Percentiles rank a stretch among this genome's conserved stretches.
These are phyloP conservation scores for Botrytis paeoniae DNA, from an alignment of 2,329 filamentous ascomycete species.

Conservation along the genomic window DNA sequence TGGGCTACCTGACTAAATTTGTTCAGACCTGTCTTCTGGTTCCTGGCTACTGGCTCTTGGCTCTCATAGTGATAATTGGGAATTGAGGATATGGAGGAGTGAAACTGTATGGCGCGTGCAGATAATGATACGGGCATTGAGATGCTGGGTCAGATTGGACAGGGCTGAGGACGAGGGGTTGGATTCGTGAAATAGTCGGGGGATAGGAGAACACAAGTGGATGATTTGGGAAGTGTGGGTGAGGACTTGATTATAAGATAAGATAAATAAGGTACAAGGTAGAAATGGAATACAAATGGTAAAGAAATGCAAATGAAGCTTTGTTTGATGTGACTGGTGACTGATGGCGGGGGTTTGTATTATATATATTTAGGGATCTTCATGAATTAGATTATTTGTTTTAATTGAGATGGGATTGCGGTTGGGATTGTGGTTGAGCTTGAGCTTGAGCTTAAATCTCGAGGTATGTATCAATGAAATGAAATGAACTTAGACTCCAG, in stretches of 20 bases:
- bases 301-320: neutral
- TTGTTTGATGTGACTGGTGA: neutral
- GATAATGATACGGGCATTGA: neutral
- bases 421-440: too few species aligned
- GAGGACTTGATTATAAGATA: slow-evolving; percentile 8
- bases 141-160: neutral
- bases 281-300: slow-evolving; percentile 12
- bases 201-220: too few species aligned
- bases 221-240: neutral
- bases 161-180: neutral
- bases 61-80: neutral
- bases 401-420: too few species aligned
- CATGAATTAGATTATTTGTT: too few species aligned
- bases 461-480: too few species aligned
- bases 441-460: too few species aligned
- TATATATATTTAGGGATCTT: too few species aligned
- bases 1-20: neutral
- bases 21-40: neutral
- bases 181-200: neutral
- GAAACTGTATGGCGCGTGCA: neutral
- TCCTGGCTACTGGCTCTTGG: neutral
- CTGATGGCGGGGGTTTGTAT: too few species aligned
- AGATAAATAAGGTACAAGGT: neutral
- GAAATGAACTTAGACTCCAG: too few species aligned
- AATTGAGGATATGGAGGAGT: neutral